Conservation (phyloP, 1,284 basidiomycete genomes). For the Hemileccinum hortonii region DNA sequence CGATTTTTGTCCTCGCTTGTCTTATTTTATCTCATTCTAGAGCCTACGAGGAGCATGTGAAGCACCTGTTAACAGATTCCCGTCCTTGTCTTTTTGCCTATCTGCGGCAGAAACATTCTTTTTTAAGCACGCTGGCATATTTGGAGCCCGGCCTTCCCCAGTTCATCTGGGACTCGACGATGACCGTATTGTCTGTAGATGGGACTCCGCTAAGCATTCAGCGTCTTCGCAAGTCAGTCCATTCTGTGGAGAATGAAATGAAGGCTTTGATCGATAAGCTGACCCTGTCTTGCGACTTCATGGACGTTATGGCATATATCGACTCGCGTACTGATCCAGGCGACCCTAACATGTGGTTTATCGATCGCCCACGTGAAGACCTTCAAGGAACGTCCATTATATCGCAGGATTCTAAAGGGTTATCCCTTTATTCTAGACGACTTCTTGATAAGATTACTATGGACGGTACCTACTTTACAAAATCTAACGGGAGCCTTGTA, state of each 20-base stretch:
- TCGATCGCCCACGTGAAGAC: conserved; percentile 1
- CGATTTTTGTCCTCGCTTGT: too few relatives aligned
- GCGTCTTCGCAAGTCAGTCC: background rate
- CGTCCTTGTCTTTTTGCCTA: background rate
- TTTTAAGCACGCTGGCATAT: conserved; percentile 1
- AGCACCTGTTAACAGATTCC: background rate
- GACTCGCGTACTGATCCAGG: background rate
- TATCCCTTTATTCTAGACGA: background rate
- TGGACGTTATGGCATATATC: background rate
- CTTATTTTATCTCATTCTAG: background rate
- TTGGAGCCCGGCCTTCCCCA: conserved; percentile 2
- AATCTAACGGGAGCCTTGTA: background rate
- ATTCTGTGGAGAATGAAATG: background rate
- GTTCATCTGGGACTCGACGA: background rate
- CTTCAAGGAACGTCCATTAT: background rate
- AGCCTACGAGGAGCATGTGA: background rate
- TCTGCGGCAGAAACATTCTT: conserved; percentile 1
- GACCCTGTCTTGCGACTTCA: background rate
- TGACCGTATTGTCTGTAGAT: background rate
- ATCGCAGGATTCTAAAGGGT: background rate
- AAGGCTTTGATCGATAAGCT: background rate
- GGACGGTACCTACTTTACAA: too few relatives aligned
- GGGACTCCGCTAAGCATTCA: background rate
- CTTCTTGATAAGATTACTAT: background rate
- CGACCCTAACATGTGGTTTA: background rate